Conservation (phyloP, 257 asterid genomes). For the Nicotiana undulata region DNA sequence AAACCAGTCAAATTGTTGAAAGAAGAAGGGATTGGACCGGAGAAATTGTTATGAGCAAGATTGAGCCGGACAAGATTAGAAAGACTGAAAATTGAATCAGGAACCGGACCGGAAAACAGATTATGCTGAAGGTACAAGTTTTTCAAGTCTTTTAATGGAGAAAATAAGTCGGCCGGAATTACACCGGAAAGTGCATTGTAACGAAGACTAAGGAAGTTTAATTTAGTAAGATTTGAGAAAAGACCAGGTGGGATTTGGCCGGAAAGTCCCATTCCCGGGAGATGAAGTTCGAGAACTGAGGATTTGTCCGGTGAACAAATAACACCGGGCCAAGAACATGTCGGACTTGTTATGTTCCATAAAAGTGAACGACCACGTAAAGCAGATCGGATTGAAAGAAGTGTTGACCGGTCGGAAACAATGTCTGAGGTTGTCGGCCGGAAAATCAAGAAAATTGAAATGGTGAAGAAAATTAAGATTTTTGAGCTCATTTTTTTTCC, state of each 20-base stretch:
- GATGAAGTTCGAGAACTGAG: constrained; percentile 56
- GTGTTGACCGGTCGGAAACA: constrained; percentile 73
- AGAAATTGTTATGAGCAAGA: constrained; percentile 61
- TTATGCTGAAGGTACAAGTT: constrained; percentile 67
- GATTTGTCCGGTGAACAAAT: constrained; percentile 47
- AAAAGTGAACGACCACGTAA: constrained; percentile 70
- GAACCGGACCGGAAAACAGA: constrained; percentile 51
- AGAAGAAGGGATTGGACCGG: constrained; percentile 51
- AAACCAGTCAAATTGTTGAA: constrained; percentile 59
- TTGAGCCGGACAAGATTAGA: constrained; percentile 54
- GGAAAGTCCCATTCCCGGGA: constrained; percentile 83
- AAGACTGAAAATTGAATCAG: constrained; percentile 45
- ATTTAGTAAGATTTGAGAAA: constrained; percentile 49
- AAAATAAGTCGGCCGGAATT: constrained; percentile 51
- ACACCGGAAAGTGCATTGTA: constrained; percentile 67
- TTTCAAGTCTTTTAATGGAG: constrained; percentile 45
- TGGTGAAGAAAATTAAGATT: not conserved
- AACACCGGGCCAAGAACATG: constrained; percentile 78
- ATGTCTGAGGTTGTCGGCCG: constrained; percentile 42
- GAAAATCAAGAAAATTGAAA: constrained; percentile 14
- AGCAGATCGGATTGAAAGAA: constrained; percentile 58
- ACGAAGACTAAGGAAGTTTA: constrained; percentile 76
- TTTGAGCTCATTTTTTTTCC: not conserved
- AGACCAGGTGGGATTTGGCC: constrained; percentile 55
- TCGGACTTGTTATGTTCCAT: constrained; percentile 63